Base-by-base conservation (phyloP, 805 yeast genomes). In the Wickerhamomyces pijperi region DNA sequence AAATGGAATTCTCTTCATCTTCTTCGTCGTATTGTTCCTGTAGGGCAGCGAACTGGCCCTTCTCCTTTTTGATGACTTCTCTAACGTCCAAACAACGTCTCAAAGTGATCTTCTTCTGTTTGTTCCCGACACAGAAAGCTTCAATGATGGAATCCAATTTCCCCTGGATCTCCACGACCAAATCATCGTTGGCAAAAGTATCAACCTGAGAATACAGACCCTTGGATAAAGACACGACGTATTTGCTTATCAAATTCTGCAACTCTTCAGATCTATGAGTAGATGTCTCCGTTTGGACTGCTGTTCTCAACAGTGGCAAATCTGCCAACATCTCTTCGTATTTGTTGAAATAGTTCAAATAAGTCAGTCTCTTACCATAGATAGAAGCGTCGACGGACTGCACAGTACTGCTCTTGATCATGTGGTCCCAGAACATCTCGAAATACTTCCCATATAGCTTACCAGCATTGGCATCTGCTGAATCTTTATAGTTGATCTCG, bases 11-110 rank as follows among this genome's bases (percentile, higher is more conserved):
- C 29, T 53, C 58, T 14, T 56, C 61, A 19, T 56, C 60, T 40
- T 55, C 57, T 36, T 54, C 55, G 38, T 51, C 60, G 28, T 45
- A 51, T 37, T 53, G 54, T 32, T 47, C 38, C 37, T 54, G 59
- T 34, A 54, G 31, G 15, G 48, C 47, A 34, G 42, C 45, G 35
- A 51, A 54, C 32, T 39, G 36, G 11, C 39, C 37, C 11, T 43
- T 41, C n/a, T 46, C 40, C 28, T 19, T 36, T 19, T 31, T 4
- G 11, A 42, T 45, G 13, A 12, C 14, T 1, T n/a, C 36, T 9
- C 37, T 36, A 3, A 45, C 19, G 13, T 19, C 38, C 3, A 19
- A 12, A 3, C 35, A 25, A 4, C 17, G 18, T 14, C 16, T n/a
- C 2, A 28, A 4, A 9, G 41, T 5, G 4, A 13, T 3, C 2